Base-by-base conservation (phyloP, 2,329 filamentous ascomycete species). In the Onygenales sp. region DNA sequence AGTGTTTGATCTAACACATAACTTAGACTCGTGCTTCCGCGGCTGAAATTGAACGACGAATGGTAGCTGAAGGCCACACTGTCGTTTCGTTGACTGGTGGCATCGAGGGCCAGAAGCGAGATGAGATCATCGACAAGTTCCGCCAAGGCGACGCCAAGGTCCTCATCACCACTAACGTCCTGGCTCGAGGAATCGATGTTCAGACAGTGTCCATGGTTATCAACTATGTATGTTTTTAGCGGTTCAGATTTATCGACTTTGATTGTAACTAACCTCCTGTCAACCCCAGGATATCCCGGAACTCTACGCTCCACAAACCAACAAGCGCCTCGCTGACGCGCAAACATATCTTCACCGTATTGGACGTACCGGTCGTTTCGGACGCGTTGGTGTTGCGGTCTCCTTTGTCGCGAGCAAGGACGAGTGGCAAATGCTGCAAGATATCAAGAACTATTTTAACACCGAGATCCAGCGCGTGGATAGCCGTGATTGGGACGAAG, bases 311-410 rank as follows among this genome's bases (percentile, higher is more conserved):
- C 77, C 77, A 3, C 76, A 77, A 52, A 69, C 71, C 46, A 69
- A 69, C 21, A 85, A 86, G 65, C 84, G 86, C 42, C 73, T 79
- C 34, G 87, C 92, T 11, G 93, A 98, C 66, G 84, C 84, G 46
- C 91, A 97, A 75, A 98, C 93, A 0, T 98, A 98, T 67, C 85
- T 98, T 48, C 93, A 98, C 78, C 87, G 93, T 67, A 98, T 98
- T 62, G 93, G 93, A 57, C 89, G 93, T 65, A 98, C 93, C 11
- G 93, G 93, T 58, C 88, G 93, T 60, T 98, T 98, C 63, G 93
- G 93, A 54, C 91, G 92, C 69, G 90, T 97, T 36, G 93, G 93
- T 64, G 93, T 97, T 61, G 91, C 88, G 54, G 91, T 98, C 67
- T 94, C 87, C 59, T 96, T 98, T 63, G 88, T 98, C 51, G 88